Evolutionary conservation across 768 basidiomycete species (phyloP).

Genomic region (Ramaria rubella): DNA sequence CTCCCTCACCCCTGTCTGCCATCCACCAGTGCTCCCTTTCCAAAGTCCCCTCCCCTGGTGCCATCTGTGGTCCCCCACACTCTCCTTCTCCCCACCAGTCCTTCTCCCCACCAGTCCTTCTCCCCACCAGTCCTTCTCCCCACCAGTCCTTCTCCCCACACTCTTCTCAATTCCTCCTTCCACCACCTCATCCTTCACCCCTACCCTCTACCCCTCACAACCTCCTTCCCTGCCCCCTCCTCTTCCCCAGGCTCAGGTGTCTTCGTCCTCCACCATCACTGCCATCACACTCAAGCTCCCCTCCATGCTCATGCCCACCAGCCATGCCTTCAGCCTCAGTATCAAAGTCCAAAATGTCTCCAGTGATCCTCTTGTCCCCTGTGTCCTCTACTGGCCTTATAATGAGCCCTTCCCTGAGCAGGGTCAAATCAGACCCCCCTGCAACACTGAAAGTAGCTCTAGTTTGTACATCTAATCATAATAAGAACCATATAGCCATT

Average conservation of each 20-base stretch:
- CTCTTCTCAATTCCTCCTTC: slow-evolving; percentile 5
- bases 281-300: slow-evolving; percentile 27
- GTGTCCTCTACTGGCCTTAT: slow-evolving; percentile 88
- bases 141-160: not conserved
- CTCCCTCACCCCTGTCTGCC: not conserved
- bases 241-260: slow-evolving; percentile 12
- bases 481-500: too few relatives aligned
- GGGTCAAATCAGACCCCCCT: slow-evolving; percentile 50
- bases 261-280: slow-evolving; percentile 41
- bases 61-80: not conserved
- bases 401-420: slow-evolving; percentile 79
- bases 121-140: too few relatives aligned
- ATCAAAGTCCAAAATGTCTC: slow-evolving; percentile 79
- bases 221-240: slow-evolving; percentile 14
- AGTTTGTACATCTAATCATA: too few relatives aligned
- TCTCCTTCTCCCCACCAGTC: slow-evolving; percentile 7
- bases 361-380: slow-evolving; percentile 62
- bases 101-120: not conserved
- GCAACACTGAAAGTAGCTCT: too few relatives aligned
- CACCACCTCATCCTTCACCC: slow-evolving; percentile 7
- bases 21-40: too few relatives aligned
- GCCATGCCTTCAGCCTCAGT: slow-evolving; percentile 66
- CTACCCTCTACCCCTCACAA: slow-evolving; percentile 25
- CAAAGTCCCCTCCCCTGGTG: slow-evolving; percentile 13
- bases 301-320: slow-evolving; percentile 70